phyloP scores from a whole-genome alignment of 2,329 filamentous ascomycete species.

The Acrodontium crateriforme region DNA sequence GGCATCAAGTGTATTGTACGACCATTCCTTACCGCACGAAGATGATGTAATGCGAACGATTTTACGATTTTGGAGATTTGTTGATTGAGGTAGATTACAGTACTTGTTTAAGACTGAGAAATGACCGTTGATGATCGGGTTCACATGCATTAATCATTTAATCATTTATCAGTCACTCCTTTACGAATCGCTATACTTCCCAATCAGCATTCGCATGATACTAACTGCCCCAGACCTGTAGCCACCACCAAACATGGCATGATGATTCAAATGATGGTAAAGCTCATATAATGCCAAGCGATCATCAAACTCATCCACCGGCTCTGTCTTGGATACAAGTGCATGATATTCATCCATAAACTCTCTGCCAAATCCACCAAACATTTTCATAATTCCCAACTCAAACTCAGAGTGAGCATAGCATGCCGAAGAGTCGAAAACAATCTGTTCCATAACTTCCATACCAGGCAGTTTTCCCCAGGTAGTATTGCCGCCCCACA shows the following conservation, averaged over 20 bases:
- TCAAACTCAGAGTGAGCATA: constrained; percentile 87
- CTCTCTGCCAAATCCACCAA: constrained; percentile 62
- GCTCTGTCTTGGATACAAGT: constrained; percentile 66
- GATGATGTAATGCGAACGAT: too few species aligned
- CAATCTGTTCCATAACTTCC: constrained; percentile 52
- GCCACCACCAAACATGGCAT: constrained; percentile 66
- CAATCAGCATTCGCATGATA: constrained; percentile 62
- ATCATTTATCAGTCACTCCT: too few species aligned
- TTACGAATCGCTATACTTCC: constrained; percentile 64
- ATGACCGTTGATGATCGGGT: too few species aligned
- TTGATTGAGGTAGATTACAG: too few species aligned
- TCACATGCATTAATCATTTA: too few species aligned
- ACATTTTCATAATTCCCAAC: constrained; percentile 91
- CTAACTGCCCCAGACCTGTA: constrained; percentile 63
- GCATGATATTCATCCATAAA: constrained; percentile 70
- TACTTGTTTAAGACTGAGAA: too few species aligned
- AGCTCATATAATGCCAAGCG: constrained; percentile 68
- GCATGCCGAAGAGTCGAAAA: constrained; percentile 68
- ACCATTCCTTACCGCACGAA: constrained; percentile 5
- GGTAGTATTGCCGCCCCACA: constrained; percentile 83
- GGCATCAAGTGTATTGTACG: constrained; percentile 27
- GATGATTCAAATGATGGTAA: constrained; percentile 82
- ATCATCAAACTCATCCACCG: constrained; percentile 72
- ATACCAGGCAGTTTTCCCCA: constrained; percentile 46
- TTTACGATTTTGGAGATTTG: too few species aligned